phyloP scores from a whole-genome alignment of 2,329 filamentous ascomycete species.

The Ilyonectria robusta region DNA sequence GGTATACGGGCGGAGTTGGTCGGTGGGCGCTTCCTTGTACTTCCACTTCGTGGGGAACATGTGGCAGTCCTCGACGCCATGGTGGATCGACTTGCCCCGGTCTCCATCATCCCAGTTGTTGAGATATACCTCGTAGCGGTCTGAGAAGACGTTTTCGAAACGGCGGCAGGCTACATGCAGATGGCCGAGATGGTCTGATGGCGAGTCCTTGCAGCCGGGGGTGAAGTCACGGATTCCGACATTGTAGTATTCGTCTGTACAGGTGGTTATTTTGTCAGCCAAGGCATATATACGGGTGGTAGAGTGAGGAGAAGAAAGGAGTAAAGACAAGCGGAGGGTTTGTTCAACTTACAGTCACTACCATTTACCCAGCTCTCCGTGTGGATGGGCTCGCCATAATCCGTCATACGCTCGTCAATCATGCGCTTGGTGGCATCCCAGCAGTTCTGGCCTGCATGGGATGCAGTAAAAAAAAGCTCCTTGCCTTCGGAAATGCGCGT shows the following conservation, averaged over 20 bases:
- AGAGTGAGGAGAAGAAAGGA: background rate
- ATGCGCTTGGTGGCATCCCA: background rate
- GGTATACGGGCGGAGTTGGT: background rate
- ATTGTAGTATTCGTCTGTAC: slow-evolving; percentile 1
- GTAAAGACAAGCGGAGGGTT: background rate
- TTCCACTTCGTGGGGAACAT: background rate
- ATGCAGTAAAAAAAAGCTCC: background rate
- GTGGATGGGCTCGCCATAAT: background rate
- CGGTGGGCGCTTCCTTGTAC: background rate
- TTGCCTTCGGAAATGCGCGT: background rate
- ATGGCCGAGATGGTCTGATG: background rate
- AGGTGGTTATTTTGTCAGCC: background rate
- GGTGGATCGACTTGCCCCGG: background rate
- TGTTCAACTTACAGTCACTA: background rate
- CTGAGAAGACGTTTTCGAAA: background rate
- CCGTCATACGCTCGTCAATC: slow-evolving; percentile 6
- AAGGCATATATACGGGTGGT: background rate
- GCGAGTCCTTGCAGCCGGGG: too few relatives aligned
- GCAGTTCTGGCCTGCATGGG: background rate
- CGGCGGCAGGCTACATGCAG: background rate
- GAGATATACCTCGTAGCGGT: background rate
- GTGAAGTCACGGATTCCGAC: background rate
- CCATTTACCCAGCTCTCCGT: slow-evolving; percentile 2
- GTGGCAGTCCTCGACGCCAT: background rate
- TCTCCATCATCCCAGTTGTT: background rate